These are phyloP conservation scores for Setaria viridis DNA, from an alignment of 202 grass and related monocot genomes.

Conservation along the genomic window DNA sequence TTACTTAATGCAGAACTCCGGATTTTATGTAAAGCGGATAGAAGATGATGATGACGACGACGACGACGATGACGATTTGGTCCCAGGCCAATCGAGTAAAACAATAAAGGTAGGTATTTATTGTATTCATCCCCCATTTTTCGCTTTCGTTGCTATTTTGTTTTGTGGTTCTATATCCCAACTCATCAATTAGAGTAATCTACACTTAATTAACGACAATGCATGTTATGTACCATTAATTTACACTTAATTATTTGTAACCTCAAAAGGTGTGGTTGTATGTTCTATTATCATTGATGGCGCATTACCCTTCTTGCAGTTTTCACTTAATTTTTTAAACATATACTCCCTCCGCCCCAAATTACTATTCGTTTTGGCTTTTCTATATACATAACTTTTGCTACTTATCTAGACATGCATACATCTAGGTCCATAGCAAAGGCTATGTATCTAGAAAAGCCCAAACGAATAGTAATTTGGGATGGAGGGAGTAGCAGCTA, in stretches of 20 bases:
- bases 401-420: no score
- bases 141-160: not conserved
- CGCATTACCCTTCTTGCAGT: not conserved
- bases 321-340: not conserved
- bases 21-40: constrained; percentile 83
- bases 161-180: constrained; percentile 2
- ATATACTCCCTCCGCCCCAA: not conserved
- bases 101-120: constrained; percentile 34
- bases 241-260: constrained; percentile 9
- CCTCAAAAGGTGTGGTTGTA: not conserved
- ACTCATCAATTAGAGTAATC: constrained; percentile 1
- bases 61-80: constrained; percentile 68
- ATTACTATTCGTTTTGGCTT: no score
- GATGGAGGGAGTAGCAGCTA: not conserved
- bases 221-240: constrained; percentile 1
- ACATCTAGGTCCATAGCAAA: no score
- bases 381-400: no score
- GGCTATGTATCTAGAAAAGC: no score
- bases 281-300: constrained; percentile 11
- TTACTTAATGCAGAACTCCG: constrained; percentile 63
- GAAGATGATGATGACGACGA: constrained; percentile 63
- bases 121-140: not conserved
- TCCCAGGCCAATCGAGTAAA: constrained; percentile 38
- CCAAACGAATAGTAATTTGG: no score
- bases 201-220: not conserved